Evolutionary conservation across 768 basidiomycete species (phyloP), one percentile per base, ranked within the genome.

Genomic region (Russula sp.): DNA sequence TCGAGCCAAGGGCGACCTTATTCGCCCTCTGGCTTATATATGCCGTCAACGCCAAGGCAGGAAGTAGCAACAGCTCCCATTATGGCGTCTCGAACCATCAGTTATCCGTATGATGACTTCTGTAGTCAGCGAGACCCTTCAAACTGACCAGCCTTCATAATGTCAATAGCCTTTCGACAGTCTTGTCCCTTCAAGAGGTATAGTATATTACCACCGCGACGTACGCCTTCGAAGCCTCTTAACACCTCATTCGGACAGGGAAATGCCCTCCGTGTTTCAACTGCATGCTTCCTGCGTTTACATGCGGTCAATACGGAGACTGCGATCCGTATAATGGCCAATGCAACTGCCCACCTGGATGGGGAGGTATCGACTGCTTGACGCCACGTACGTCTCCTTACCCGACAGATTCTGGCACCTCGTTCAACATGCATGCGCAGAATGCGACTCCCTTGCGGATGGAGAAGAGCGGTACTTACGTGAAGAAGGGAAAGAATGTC

Each of bases 331-430:
- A 89, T 71, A 86, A 98, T 71, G 97, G 97, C 1, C 94, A 97
- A 70, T 99, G 97, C 76, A 87, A 93, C 71, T 99, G 97, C 70
- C 94, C 94, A 1, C 83, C 92, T 47, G 97, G 97, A n/a, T 99
- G 95, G 86, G 92, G 94, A 51, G 97, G 97, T 1, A 88, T 94
- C 42, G 96, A 98, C 71, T 99, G 97, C 76, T 75, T 97, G 57
- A 83, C 84, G 8, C 96, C 97, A 22, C 88, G 95, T 97, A 75
- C 53, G 91, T 82, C 14, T 6, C 20, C 48, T 34, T 34, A 9
- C 7, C 37, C 9, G 32, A 20, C 42, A 47, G 16, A 57, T 35
- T n/a, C 18, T 34, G 1, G 39, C 20, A 16, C 44, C n/a, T 56
- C 37, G 37, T 44, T 51, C 55, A 47, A 9, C 42, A 20, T 45